Percentiles rank a stretch among this genome's conserved stretches.
phyloP scores from a whole-genome alignment of 768 basidiomycete species.

The Rhizopogon vinicolor region DNA sequence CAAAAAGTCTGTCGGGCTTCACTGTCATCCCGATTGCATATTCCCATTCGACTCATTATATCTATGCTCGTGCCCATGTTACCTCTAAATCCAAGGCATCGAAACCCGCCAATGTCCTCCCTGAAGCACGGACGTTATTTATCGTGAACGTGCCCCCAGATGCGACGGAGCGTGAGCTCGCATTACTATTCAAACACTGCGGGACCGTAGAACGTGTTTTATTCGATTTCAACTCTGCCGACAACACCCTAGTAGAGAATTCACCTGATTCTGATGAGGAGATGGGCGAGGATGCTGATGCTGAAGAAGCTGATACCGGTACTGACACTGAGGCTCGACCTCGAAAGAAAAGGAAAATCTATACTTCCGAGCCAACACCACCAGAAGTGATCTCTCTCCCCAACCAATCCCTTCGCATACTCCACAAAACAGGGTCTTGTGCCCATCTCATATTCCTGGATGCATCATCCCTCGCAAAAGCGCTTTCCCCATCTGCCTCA shows the following conservation, averaged over 20 bases:
- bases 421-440: constrained; percentile 58
- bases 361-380: constrained; percentile 17
- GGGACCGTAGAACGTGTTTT: constrained; percentile 76
- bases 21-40: constrained; percentile 37
- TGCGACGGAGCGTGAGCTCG: constrained; percentile 76
- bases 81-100: constrained; percentile 37
- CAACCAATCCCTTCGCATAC: constrained; percentile 41
- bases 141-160: constrained; percentile 88
- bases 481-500: constrained; percentile 42
- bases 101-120: constrained; percentile 18
- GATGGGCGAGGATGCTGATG: constrained; percentile 3
- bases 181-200: constrained; percentile 68
- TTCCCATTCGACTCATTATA: constrained; percentile 49
- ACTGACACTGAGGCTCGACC: constrained; percentile 11
- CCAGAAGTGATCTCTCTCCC: constrained; percentile 66
- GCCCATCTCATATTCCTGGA: constrained; percentile 77
- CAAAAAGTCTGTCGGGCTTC: constrained; percentile 28
- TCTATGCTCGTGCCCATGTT: constrained; percentile 73
- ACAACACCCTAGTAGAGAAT: not conserved
- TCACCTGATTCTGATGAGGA: constrained; percentile 22
- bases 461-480: constrained; percentile 61
- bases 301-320: not conserved
- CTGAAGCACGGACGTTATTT: constrained; percentile 74
- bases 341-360: constrained; percentile 28
- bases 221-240: constrained; percentile 47